phyloP scores from a whole-genome alignment of 2,329 filamentous ascomycete genomes.

The Lecanicillium sp. region DNA sequence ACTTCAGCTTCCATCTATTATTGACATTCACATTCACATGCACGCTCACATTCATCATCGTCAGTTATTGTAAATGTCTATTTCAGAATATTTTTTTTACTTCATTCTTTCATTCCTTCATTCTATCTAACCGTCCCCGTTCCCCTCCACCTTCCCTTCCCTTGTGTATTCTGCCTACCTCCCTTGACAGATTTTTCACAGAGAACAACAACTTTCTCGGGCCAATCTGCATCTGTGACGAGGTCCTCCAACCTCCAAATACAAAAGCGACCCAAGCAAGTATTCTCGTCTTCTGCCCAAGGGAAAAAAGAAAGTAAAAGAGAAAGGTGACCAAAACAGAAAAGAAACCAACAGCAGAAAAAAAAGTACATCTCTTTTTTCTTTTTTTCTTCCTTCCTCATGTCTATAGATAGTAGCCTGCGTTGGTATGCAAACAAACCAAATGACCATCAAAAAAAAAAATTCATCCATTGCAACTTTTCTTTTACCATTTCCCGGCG shows the following conservation, averaged over 20 bases:
- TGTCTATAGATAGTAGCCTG: conserved; percentile 12
- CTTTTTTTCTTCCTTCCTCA: not conserved
- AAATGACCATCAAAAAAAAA: conserved; percentile 14
- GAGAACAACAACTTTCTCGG: not conserved
- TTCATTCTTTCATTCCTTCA: not conserved
- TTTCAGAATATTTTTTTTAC: conserved; percentile 2
- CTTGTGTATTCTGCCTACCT: conserved; percentile 10
- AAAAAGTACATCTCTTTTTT: not conserved
- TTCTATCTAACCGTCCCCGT: too few species aligned
- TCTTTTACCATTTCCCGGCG: conserved; percentile 15
- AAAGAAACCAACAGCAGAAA: not conserved
- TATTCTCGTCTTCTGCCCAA: too few species aligned
- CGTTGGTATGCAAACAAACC: conserved; percentile 15
- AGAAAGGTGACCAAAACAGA: not conserved
- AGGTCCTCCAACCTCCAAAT: conserved; percentile 12
- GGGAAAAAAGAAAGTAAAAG: not conserved
- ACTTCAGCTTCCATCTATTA: too few species aligned
- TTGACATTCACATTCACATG: not conserved
- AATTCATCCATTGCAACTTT: conserved; percentile 17
- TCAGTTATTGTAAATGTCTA: not conserved
- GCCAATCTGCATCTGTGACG: not conserved
- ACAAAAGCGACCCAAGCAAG: too few species aligned
- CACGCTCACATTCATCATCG: not conserved
- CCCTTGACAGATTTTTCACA: conserved; percentile 2
- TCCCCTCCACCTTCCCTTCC: too few species aligned